A percentile compares a stretch with the other conserved stretches of the same genome.
phyloP scores from a whole-genome alignment of 1,284 basidiomycete species.

The Rhodotorula sp. region DNA sequence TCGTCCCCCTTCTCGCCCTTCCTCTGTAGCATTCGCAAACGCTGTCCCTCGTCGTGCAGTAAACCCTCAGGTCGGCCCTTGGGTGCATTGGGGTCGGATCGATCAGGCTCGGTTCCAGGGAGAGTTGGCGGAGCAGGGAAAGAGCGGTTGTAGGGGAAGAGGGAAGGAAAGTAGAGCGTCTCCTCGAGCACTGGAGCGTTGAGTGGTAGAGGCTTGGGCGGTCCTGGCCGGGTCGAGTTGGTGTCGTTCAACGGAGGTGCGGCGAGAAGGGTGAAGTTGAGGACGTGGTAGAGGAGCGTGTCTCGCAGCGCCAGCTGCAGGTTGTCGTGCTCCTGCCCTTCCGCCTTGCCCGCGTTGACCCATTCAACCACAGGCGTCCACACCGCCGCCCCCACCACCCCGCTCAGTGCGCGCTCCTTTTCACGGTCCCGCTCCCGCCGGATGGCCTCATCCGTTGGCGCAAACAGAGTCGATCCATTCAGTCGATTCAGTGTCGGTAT shows the following conservation, averaged over 20 bases:
- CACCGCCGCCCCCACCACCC: background rate
- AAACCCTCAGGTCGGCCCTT: conserved; percentile 58
- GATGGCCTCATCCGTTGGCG: conserved; percentile 91
- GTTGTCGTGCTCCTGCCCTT: conserved; percentile 62
- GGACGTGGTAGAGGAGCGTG: conserved; percentile 88
- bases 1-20: conserved; percentile 47
- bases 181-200: conserved; percentile 66
- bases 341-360: background rate
- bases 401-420: background rate
- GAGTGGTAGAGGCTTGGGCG: conserved; percentile 58
- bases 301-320: conserved; percentile 79
- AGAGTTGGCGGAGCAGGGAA: conserved; percentile 34
- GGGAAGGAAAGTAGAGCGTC: conserved; percentile 59
- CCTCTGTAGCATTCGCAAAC: conserved; percentile 52
- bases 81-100: conserved; percentile 39
- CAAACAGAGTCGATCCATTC: conserved; percentile 80
- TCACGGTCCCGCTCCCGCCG: conserved; percentile 41
- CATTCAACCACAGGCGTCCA: conserved; percentile 16
- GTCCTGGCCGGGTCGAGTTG: conserved; percentile 52
- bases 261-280: conserved; percentile 73
- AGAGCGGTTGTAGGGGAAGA: conserved; percentile 45
- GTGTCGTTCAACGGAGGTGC: conserved; percentile 22
- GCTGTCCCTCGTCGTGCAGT: conserved; percentile 77
- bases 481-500: conserved; percentile 88
- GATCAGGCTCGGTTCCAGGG: conserved; percentile 35